These are phyloP conservation scores for Agrocybe pediades DNA, from an alignment of 768 basidiomycete species.

Conservation along the genomic window DNA sequence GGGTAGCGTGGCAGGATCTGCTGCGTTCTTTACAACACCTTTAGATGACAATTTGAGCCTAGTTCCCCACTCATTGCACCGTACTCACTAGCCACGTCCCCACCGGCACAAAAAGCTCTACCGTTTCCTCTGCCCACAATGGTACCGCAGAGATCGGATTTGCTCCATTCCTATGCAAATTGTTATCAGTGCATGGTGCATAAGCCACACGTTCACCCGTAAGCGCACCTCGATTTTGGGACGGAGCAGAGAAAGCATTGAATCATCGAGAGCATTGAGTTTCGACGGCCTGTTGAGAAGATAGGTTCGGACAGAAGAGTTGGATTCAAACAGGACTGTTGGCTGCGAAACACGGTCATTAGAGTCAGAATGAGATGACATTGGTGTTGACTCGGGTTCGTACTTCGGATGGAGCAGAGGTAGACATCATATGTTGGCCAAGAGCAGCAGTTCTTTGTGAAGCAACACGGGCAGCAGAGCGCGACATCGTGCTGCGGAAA, in stretches of 20 bases:
- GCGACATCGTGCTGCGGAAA: constrained; percentile 44
- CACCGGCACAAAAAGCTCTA: constrained; percentile 90
- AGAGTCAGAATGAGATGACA: constrained; percentile 15
- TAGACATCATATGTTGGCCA: constrained; percentile 50
- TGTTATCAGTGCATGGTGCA: constrained; percentile 7
- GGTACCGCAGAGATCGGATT: constrained; percentile 67
- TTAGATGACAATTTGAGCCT: constrained; percentile 2
- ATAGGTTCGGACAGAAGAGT: constrained; percentile 63
- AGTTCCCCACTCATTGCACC: not conserved
- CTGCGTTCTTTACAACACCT: constrained; percentile 62
- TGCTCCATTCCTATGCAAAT: constrained; percentile 68
- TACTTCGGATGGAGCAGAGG: constrained; percentile 39
- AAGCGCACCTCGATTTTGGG: constrained; percentile 71
- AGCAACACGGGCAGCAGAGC: constrained; percentile 34
- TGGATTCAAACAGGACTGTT: constrained; percentile 71
- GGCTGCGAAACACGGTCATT: constrained; percentile 27
- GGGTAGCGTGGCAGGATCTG: constrained; percentile 49
- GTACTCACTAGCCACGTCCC: constrained; percentile 84
- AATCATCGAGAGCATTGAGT: constrained; percentile 79
- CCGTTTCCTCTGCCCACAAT: constrained; percentile 74
- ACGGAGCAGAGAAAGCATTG: constrained; percentile 73
- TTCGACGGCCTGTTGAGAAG: constrained; percentile 79
- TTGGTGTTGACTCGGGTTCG: constrained; percentile 13
- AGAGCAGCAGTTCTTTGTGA: constrained; percentile 45
- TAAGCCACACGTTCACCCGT: constrained; percentile 1